phyloP scores from a whole-genome alignment of 768 basidiomycete species.

The Russula griseocarnosa region DNA sequence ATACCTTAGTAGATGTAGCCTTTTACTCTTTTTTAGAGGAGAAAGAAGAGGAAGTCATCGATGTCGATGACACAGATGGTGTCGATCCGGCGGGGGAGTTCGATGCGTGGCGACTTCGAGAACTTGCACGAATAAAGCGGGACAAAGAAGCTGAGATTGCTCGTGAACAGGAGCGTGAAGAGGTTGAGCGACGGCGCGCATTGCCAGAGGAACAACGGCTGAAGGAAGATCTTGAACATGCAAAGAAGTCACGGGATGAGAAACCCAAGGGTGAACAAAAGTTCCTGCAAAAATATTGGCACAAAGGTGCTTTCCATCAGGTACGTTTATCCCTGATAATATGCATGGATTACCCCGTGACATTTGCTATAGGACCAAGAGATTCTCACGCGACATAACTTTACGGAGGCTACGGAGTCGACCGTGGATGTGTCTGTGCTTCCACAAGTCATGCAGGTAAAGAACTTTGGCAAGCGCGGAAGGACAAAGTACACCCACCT shows the following conservation, averaged over 20 bases:
- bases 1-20: constrained; percentile 4
- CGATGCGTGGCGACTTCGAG: constrained; percentile 92
- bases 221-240: constrained; percentile 87
- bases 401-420: constrained; percentile 83
- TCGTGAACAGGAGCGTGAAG: constrained; percentile 81
- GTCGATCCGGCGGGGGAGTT: constrained; percentile 87
- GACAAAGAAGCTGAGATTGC: constrained; percentile 87
- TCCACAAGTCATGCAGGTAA: constrained; percentile 96
- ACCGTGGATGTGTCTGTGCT: constrained; percentile 83
- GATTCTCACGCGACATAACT: constrained; percentile 79
- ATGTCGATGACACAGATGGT: constrained; percentile 94
- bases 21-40: constrained; percentile 58
- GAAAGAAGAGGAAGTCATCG: constrained; percentile 75
- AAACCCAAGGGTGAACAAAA: constrained; percentile 89
- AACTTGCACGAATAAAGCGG: constrained; percentile 87
- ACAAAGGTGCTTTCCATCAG: constrained; percentile 99
- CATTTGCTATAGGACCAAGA: constrained; percentile 67
- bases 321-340: constrained; percentile 40
- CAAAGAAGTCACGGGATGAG: constrained; percentile 74
- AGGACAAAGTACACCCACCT: constrained; percentile 96
- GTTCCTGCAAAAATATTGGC: constrained; percentile 98
- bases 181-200: constrained; percentile 86
- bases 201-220: constrained; percentile 91
- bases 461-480: constrained; percentile 88
- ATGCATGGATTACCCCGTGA: constrained; percentile 6